Conservation (phyloP, 2,329 filamentous ascomycete species). For the Chaetomium sp. region DNA sequence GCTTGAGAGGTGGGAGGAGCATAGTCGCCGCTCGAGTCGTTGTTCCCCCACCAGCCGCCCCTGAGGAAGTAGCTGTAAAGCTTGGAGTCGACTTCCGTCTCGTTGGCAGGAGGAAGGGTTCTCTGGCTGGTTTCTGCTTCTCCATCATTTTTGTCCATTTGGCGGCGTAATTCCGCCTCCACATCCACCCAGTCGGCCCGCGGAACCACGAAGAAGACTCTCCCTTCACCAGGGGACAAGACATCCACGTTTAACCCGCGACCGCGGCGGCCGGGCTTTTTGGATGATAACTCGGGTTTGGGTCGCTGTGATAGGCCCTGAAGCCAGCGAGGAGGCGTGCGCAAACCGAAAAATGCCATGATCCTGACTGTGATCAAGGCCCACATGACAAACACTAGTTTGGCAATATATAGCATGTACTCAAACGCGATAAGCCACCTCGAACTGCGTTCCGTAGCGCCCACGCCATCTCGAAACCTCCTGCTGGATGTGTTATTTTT, state of each 20-base stretch:
- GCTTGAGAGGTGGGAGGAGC: constrained; percentile 56
- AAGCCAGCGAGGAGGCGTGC: constrained; percentile 65
- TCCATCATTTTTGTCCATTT: constrained; percentile 48
- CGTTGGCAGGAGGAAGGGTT: constrained; percentile 44
- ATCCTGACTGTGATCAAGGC: constrained; percentile 57
- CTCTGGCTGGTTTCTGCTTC: constrained; percentile 38
- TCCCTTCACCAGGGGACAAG: constrained; percentile 26
- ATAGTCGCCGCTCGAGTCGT: constrained; percentile 82
- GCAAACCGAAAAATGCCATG: constrained; percentile 62
- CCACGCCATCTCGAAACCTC: constrained; percentile 65
- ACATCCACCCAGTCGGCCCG: constrained; percentile 72
- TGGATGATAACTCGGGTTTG: constrained; percentile 36
- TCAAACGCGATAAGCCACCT: constrained; percentile 76
- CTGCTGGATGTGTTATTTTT: constrained; percentile 50
- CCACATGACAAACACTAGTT: constrained; percentile 61
- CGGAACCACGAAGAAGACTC: constrained; percentile 46
- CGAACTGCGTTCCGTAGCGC: constrained; percentile 74
- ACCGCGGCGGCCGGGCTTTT: constrained; percentile 31
- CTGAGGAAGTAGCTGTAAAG: constrained; percentile 84
- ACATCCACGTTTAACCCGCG: constrained; percentile 45
- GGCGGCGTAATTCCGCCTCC: constrained; percentile 73
- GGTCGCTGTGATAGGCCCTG: constrained; percentile 50
- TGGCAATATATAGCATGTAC: constrained; percentile 74
- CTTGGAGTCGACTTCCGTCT: constrained; percentile 69
- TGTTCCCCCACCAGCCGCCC: constrained; percentile 82